phyloP scores from a whole-genome alignment of 192 early-diverging fungal species.

The Entophlyctis luteolus region DNA sequence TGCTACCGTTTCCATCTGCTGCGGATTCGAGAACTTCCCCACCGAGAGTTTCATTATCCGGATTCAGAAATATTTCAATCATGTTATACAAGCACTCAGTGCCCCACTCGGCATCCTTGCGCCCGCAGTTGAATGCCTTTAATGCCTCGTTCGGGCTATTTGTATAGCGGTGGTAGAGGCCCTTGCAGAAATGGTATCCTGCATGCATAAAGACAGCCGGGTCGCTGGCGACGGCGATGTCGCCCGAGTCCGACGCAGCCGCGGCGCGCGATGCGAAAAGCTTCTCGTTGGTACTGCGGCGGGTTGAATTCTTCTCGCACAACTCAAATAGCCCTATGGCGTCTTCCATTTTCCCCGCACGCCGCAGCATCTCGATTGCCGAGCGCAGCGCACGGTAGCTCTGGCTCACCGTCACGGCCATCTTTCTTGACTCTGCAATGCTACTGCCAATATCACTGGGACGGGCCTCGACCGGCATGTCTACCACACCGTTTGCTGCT shows the following conservation, averaged over 20 bases:
- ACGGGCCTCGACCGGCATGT: no score
- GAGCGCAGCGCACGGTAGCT: conserved; percentile 33
- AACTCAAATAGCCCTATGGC: conserved; percentile 32
- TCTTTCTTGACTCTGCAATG: no score
- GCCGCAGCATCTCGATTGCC: conserved; percentile 44
- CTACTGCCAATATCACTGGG: no score
- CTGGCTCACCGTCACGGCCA: no score
- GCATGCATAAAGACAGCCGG: conserved; percentile 36
- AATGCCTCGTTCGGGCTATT: conserved; percentile 49
- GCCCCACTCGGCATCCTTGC: conserved; percentile 48
- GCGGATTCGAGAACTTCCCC: conserved; percentile 48
- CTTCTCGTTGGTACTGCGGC: conserved; percentile 27
- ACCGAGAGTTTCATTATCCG: conserved; percentile 51
- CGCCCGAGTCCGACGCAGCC: no score
- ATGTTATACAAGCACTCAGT: conserved; percentile 42
- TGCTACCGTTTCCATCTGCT: conserved; percentile 10
- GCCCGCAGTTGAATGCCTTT: conserved; percentile 47
- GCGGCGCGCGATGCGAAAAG: no score
- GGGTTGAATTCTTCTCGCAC: conserved; percentile 27
- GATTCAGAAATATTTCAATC: conserved; percentile 59
- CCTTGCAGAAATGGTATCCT: conserved; percentile 54
- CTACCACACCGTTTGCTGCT: no score
- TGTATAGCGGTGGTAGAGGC: conserved; percentile 46
- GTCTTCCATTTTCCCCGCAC: conserved; percentile 45
- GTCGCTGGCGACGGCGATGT: no score